Evolutionary conservation across 768 basidiomycete species (phyloP).

Genomic region (Stropharia rugosoannulata): DNA sequence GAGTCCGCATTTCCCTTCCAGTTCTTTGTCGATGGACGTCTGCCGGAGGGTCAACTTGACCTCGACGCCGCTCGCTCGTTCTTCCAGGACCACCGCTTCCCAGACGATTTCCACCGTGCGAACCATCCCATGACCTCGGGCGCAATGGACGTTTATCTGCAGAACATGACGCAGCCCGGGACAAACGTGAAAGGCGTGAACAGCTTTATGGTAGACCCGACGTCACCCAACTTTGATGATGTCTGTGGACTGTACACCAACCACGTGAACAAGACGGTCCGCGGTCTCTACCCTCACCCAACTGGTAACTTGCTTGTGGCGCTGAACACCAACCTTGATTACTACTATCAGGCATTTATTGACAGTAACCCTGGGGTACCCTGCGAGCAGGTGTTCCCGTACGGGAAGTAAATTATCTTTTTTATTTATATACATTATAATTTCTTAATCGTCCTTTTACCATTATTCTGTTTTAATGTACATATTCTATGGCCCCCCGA

Average conservation of each 20-base stretch:
- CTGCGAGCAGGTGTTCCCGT: neutral
- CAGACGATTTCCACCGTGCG: slow-evolving; percentile 15
- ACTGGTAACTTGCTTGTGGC: slow-evolving; percentile 14
- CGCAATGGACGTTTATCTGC: neutral
- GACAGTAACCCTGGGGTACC: neutral
- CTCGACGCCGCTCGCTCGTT: slow-evolving; percentile 18
- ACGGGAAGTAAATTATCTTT: neutral
- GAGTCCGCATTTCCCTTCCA: slow-evolving; percentile 6
- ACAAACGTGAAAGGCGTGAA: slow-evolving; percentile 14
- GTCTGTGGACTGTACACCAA: slow-evolving; percentile 18
- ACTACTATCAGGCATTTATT: slow-evolving; percentile 7
- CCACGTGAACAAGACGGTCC: slow-evolving; percentile 18
- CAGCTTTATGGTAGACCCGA: slow-evolving; percentile 15
- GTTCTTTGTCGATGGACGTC: slow-evolving; percentile 24
- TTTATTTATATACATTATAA: no score
- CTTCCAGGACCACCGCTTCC: slow-evolving; percentile 19
- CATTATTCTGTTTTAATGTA: no score
- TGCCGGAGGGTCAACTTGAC: slow-evolving; percentile 14
- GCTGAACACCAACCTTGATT: slow-evolving; percentile 14
- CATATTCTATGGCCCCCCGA: no score
- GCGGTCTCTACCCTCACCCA: slow-evolving; percentile 18
- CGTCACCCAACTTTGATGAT: slow-evolving; percentile 14
- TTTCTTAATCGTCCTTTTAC: no score
- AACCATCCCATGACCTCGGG: neutral
- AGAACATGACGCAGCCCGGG: slow-evolving; percentile 16